A percentile compares a stretch with the other conserved stretches of the same genome.
These are phyloP conservation scores for Ogataea hybrid DNA, from an alignment of 1,139 yeast genomes.

Conservation along the genomic window DNA sequence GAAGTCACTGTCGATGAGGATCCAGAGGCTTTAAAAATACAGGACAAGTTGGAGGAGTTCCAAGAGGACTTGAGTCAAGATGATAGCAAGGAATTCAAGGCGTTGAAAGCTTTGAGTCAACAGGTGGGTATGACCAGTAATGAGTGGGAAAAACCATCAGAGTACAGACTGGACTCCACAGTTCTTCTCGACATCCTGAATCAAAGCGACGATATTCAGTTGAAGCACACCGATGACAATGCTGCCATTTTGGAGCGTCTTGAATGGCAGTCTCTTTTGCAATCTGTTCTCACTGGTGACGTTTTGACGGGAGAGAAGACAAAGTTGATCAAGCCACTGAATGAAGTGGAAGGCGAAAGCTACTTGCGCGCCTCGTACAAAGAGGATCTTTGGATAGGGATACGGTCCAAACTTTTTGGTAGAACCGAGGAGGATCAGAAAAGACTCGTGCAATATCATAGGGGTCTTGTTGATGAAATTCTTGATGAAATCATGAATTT, in stretches of 20 bases:
- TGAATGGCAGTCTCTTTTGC: constrained; percentile 96
- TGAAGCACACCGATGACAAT: constrained; percentile 44
- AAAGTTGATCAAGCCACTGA: constrained; percentile 55
- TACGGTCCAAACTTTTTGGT: constrained; percentile 77
- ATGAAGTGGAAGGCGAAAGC: constrained; percentile 46
- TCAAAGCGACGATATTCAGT: constrained; percentile 34
- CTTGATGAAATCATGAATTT: constrained; percentile 71
- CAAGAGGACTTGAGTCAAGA: constrained; percentile 20
- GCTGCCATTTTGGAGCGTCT: constrained; percentile 74
- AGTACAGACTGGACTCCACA: constrained; percentile 36
- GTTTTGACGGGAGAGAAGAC: constrained; percentile 90
- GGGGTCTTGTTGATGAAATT: constrained; percentile 71
- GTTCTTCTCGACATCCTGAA: constrained; percentile 42
- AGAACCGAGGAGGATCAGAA: constrained; percentile 81
- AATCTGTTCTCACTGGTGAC: constrained; percentile 90
- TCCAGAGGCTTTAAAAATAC: constrained; percentile 17
- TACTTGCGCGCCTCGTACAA: constrained; percentile 57
- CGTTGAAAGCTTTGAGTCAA: constrained; percentile 28
- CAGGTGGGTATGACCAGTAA: constrained; percentile 28
- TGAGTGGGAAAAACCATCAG: constrained; percentile 31
- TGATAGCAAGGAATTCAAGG: constrained; percentile 27
- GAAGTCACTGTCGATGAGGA: constrained; percentile 28
- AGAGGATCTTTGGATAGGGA: constrained; percentile 80
- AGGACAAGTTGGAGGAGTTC: constrained; percentile 16
- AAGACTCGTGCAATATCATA: constrained; percentile 64